Percentiles rank a stretch among this genome's conserved stretches.
Evolutionary conservation across 2,329 filamentous ascomycete genomes (phyloP).

Genomic region (Fusarium siculi): DNA sequence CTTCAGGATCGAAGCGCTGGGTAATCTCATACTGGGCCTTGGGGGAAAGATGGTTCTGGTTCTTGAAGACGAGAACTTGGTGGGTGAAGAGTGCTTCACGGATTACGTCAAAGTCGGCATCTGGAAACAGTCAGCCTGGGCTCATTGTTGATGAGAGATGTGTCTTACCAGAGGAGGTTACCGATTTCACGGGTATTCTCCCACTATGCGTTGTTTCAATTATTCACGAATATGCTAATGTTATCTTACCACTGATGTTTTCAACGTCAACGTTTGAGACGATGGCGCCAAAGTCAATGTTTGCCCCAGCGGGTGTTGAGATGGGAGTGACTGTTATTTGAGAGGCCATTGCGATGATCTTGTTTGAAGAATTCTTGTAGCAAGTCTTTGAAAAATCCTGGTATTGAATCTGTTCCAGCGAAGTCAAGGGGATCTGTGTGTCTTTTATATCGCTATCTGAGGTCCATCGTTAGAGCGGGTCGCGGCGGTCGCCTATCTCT

Average conservation of each 20-base stretch:
- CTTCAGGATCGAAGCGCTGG: slow-evolving; percentile 75
- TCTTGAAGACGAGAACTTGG: slow-evolving; percentile 77
- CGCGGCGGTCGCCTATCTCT: slow-evolving; percentile 37
- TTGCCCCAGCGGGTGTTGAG: slow-evolving; percentile 49
- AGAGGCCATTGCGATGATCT: slow-evolving; percentile 30
- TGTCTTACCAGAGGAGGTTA: slow-evolving; percentile 66
- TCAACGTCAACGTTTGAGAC: slow-evolving; percentile 70
- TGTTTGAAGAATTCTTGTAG: not conserved
- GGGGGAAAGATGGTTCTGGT: slow-evolving; percentile 71
- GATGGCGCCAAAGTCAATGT: slow-evolving; percentile 69
- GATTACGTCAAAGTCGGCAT: slow-evolving; percentile 72
- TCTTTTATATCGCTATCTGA: slow-evolving; percentile 18
- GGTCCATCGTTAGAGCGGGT: not conserved
- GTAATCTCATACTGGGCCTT: slow-evolving; percentile 80
- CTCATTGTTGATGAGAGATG: not conserved
- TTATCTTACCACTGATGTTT: slow-evolving; percentile 66
- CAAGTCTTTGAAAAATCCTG: not conserved
- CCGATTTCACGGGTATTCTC: slow-evolving; percentile 69
- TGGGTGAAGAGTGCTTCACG: slow-evolving; percentile 73
- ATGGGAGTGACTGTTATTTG: slow-evolving; percentile 52
- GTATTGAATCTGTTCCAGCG: not conserved
- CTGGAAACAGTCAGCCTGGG: slow-evolving; percentile 50
- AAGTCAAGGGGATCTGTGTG: not conserved
- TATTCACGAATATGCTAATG: not conserved
- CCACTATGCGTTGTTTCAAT: slow-evolving; percentile 42